phyloP scores from a whole-genome alignment of 2,329 filamentous ascomycete genomes.

The Aspergillus felis region DNA sequence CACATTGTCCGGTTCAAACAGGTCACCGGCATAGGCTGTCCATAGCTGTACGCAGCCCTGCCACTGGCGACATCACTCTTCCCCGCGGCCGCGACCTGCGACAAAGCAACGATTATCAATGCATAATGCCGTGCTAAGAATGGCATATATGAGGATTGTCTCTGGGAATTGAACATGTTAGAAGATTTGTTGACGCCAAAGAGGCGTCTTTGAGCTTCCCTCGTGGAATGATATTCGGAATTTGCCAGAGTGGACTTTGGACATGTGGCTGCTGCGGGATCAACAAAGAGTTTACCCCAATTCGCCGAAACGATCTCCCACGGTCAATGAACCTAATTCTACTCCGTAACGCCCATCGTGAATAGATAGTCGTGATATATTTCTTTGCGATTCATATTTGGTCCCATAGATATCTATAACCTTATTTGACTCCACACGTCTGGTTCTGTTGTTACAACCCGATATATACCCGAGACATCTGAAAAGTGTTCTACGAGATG shows the following conservation, averaged over 20 bases:
- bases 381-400: background rate
- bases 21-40: slow-evolving; percentile 64
- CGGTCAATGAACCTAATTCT: background rate
- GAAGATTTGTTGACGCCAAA: slow-evolving; percentile 1
- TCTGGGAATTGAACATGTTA: slow-evolving; percentile 8
- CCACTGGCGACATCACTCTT: slow-evolving; percentile 16
- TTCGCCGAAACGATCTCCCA: background rate
- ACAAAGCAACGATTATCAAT: slow-evolving; percentile 15
- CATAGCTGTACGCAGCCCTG: slow-evolving; percentile 43
- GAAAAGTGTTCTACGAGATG: background rate
- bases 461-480: background rate
- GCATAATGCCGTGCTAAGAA: slow-evolving; percentile 7
- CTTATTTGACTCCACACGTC: background rate
- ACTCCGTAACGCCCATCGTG: background rate
- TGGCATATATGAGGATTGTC: background rate
- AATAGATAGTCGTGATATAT: background rate
- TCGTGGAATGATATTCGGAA: background rate
- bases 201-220: background rate
- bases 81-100: slow-evolving; percentile 21
- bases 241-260: background rate
- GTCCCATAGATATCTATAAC: background rate
- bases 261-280: background rate
- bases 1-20: slow-evolving; percentile 72
- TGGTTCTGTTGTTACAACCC: background rate
- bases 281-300: background rate